Conservation (phyloP, 2,329 filamentous ascomycete species). For the Volutella citrinella region DNA sequence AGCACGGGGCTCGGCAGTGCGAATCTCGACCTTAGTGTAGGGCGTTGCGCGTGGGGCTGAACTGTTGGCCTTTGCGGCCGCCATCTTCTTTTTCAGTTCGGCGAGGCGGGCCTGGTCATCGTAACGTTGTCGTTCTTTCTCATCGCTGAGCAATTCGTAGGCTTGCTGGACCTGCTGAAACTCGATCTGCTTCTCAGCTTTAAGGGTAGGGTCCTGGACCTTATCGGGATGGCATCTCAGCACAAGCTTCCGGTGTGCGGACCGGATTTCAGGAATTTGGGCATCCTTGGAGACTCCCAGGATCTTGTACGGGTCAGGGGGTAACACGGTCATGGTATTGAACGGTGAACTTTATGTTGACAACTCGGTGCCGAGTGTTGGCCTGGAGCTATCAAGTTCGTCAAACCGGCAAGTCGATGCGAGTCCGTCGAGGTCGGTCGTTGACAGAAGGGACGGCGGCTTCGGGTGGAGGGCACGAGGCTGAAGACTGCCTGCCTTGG, state of each 20-base stretch:
- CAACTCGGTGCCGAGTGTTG: constrained; percentile 10
- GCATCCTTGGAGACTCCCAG: constrained; percentile 74
- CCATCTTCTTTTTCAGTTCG: constrained; percentile 57
- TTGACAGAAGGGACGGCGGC: no score
- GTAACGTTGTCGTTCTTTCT: constrained; percentile 68
- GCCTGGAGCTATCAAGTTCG: no score
- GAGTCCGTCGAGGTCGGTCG: no score
- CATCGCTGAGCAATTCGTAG: constrained; percentile 85
- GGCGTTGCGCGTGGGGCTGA: constrained; percentile 42
- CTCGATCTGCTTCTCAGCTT: constrained; percentile 76
- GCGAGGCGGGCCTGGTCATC: constrained; percentile 71
- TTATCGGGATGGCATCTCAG: constrained; percentile 92
- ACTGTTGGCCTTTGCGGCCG: constrained; percentile 41
- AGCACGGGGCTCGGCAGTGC: constrained; percentile 48
- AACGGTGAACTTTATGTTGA: constrained; percentile 10
- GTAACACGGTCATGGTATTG: constrained; percentile 29
- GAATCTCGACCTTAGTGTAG: constrained; percentile 43
- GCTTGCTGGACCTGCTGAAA: constrained; percentile 92
- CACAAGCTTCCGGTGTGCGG: constrained; percentile 79
- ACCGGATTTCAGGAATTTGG: constrained; percentile 68
- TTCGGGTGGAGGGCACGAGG: no score
- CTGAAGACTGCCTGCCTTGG: no score
- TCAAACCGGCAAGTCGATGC: no score
- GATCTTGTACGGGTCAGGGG: constrained; percentile 74
- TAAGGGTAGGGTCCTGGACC: constrained; percentile 72